Conservation (phyloP, 805 yeast species). For the Teunomyces atbi region DNA sequence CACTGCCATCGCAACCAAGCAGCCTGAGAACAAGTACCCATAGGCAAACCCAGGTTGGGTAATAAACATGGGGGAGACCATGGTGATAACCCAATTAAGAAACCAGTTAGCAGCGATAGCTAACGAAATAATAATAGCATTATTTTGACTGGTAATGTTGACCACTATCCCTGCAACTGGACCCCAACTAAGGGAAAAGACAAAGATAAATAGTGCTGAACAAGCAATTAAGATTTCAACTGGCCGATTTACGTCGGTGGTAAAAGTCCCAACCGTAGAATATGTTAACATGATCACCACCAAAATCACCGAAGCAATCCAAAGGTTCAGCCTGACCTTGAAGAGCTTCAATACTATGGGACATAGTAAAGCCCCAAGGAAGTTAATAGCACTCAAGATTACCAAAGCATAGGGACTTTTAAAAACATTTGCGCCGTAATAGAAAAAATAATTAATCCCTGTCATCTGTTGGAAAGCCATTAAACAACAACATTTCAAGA, state of each 20-base stretch:
- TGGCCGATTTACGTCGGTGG: neutral
- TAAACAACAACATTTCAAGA: constrained; percentile 18
- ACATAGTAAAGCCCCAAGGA: constrained; percentile 18
- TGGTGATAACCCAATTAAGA: constrained; percentile 20
- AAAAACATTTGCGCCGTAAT: constrained; percentile 26
- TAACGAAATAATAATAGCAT: constrained; percentile 17
- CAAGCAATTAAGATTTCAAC: constrained; percentile 14
- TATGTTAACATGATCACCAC: constrained; percentile 14
- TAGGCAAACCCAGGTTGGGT: constrained; percentile 16
- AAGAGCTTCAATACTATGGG: constrained; percentile 14
- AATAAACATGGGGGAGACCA: constrained; percentile 21
- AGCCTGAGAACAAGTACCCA: constrained; percentile 18
- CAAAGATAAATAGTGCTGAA: constrained; percentile 18
- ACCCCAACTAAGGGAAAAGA: constrained; percentile 32
- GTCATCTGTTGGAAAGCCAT: constrained; percentile 35
- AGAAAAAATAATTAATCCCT: constrained; percentile 34
- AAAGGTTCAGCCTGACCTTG: constrained; percentile 12
- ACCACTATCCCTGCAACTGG: constrained; percentile 27
- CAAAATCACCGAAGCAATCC: constrained; percentile 15
- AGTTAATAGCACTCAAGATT: constrained; percentile 18
- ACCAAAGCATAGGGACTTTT: constrained; percentile 15
- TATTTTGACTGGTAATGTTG: constrained; percentile 21
- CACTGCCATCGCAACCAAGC: constrained; percentile 15
- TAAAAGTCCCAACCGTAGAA: constrained; percentile 11
- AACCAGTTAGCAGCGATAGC: constrained; percentile 22